These are phyloP conservation scores for Sideroxylon spinosum DNA, from an alignment of 179 eudicot species.

Conservation along the genomic window DNA sequence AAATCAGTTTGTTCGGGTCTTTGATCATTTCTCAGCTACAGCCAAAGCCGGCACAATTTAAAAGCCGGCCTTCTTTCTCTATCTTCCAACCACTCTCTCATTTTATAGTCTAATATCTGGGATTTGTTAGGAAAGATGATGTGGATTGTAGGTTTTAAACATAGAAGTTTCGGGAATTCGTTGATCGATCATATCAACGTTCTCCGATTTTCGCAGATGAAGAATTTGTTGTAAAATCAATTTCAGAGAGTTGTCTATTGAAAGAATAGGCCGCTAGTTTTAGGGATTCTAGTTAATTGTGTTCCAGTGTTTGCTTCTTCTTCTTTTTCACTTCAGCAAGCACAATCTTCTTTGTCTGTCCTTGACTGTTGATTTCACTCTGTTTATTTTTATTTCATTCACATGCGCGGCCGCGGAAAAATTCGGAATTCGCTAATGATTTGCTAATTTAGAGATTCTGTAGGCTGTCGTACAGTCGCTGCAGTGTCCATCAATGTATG, in stretches of 20 bases:
- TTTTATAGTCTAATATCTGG: neutral
- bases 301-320: neutral
- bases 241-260: neutral
- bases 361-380: no score
- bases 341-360: neutral
- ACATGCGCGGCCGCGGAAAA: neutral
- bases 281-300: neutral
- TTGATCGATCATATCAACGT: neutral
- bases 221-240: neutral
- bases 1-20: neutral
- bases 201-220: neutral
- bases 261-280: neutral
- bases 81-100: slow-evolving; percentile 7
- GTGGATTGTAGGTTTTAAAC: neutral
- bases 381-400: no score
- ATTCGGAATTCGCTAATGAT: neutral
- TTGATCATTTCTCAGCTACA: neutral
- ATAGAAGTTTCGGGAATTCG: neutral
- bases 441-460: neutral
- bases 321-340: neutral
- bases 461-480: neutral
- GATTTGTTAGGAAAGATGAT: neutral
- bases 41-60: slow-evolving; percentile 21
- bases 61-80: slow-evolving; percentile 15
- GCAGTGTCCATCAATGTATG: neutral